Evolutionary conservation across 1,284 basidiomycete species (phyloP).

Genomic region (Boletus calvinii): DNA sequence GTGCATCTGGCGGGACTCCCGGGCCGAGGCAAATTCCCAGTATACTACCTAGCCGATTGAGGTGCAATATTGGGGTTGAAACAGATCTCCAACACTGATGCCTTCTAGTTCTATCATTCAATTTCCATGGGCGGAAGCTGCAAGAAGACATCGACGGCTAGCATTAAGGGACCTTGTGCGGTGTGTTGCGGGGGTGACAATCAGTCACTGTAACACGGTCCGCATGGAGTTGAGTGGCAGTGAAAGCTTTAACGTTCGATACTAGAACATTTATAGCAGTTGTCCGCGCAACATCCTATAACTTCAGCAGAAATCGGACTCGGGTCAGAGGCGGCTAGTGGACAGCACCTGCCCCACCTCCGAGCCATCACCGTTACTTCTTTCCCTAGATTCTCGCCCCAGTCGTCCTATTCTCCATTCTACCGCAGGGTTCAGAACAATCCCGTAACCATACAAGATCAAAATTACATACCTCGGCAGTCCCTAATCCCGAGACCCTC

Average conservation of each 20-base stretch:
- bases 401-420: not conserved
- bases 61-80: not conserved
- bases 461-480: not conserved
- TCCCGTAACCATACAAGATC: not conserved
- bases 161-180: not conserved
- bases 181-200: slow-evolving; percentile 7
- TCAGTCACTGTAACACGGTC: too few species aligned
- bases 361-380: not conserved
- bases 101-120: not conserved
- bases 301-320: too few species aligned
- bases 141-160: too few species aligned
- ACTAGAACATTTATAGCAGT: too few species aligned
- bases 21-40: not conserved
- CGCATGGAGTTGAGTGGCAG: too few species aligned
- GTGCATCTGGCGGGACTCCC: not conserved
- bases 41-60: not conserved
- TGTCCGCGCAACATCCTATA: not conserved
- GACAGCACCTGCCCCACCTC: not conserved
- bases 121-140: not conserved
- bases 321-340: not conserved
- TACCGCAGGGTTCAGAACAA: not conserved
- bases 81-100: not conserved
- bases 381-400: not conserved
- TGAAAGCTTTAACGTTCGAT: too few species aligned
- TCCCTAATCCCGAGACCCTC: not conserved